Conservation (phyloP, 148 eudicot species). For the Polygonum aviculare region DNA sequence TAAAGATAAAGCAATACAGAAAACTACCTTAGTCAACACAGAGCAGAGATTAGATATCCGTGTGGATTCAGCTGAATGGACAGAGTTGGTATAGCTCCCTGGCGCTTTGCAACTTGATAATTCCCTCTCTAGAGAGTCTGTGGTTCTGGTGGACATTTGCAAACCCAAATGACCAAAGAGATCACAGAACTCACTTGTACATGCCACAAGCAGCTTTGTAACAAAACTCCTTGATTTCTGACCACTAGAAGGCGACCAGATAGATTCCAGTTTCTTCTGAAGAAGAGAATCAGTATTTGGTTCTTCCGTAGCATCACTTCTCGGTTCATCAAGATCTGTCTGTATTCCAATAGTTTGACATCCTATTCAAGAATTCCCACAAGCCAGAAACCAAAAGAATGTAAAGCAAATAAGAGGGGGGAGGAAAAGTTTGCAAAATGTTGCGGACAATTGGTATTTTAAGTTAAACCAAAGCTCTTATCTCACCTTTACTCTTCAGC, state of each 20-base stretch:
- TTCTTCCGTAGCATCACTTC: conserved; percentile 22
- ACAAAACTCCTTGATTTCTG: conserved; percentile 34
- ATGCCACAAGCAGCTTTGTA: conserved; percentile 48
- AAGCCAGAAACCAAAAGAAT: conserved; percentile 10
- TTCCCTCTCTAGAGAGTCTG: conserved; percentile 20
- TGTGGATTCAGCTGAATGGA: conserved; percentile 40
- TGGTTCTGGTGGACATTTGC: conserved; percentile 18
- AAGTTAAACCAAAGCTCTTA: conserved; percentile 6
- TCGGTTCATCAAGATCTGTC: conserved; percentile 39
- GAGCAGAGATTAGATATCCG: conserved; percentile 45
- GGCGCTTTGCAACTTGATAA: conserved; percentile 18
- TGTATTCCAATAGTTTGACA: conserved; percentile 62
- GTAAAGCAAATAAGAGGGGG: conserved; percentile 1
- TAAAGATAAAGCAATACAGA: neutral
- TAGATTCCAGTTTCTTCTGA: conserved; percentile 32
- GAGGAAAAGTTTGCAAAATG: neutral
- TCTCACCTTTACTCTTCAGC: conserved; percentile 29
- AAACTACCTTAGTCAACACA: conserved; percentile 51
- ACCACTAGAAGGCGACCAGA: conserved; percentile 46
- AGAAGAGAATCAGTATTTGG: conserved; percentile 12
- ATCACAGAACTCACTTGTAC: conserved; percentile 57
- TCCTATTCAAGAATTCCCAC: conserved; percentile 21
- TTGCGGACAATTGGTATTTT: neutral
- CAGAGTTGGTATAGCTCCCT: conserved; percentile 15
- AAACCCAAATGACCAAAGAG: conserved; percentile 51